phyloP scores from a whole-genome alignment of 495 filamentous ascomycete genomes.

The Aspergillus steynii region DNA sequence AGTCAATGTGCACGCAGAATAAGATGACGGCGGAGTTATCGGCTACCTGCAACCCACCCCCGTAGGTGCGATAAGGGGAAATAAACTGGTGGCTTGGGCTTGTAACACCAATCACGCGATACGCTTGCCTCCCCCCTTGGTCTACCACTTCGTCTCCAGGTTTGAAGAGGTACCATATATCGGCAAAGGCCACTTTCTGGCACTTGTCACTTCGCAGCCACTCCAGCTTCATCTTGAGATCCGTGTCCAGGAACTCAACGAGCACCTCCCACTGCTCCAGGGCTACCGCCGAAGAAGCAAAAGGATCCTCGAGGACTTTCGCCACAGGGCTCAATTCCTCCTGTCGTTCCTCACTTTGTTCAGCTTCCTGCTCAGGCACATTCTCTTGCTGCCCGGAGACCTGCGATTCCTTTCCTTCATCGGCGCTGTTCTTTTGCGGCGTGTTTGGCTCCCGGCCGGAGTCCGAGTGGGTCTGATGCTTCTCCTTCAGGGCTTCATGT shows the following conservation, averaged over 20 bases:
- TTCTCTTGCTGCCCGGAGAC: neutral
- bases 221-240: neutral
- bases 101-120: slow-evolving; percentile 25
- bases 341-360: neutral
- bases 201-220: neutral
- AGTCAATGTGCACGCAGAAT: slow-evolving; percentile 39
- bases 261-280: neutral
- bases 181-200: slow-evolving; percentile 33
- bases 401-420: too few relatives aligned
- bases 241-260: slow-evolving; percentile 3
- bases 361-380: neutral
- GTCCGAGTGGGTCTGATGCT: neutral
- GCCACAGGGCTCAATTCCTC: too few relatives aligned
- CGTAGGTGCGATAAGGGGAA: neutral
- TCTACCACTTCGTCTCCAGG: slow-evolving; percentile 32
- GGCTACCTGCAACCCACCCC: too few relatives aligned
- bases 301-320: neutral
- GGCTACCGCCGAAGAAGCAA: neutral
- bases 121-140: slow-evolving; percentile 23
- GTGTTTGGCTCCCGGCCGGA: too few relatives aligned
- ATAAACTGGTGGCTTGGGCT: slow-evolving; percentile 20
- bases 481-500: neutral
- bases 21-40: too few relatives aligned
- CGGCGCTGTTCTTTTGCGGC: too few relatives aligned
- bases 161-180: slow-evolving; percentile 44